A percentile compares a stretch with the other conserved stretches of the same genome.
phyloP scores from a whole-genome alignment of 2,329 filamentous ascomycete genomes.

The Amesomyces nigricolor region DNA sequence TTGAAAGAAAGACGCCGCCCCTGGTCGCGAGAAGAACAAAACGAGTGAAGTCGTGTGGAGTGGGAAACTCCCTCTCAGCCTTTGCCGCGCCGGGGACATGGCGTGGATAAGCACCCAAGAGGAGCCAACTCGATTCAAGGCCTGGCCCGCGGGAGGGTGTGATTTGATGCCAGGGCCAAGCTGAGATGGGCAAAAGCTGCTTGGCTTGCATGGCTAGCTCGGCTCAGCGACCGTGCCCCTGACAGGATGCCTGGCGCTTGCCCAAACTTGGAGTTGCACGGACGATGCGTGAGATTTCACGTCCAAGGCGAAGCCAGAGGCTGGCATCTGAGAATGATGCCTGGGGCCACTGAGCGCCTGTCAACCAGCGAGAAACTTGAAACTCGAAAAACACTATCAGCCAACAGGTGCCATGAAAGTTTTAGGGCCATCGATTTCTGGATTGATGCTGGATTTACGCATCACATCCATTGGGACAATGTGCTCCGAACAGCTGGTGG shows the following conservation, averaged over 20 bases:
- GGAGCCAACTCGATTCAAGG: not conserved
- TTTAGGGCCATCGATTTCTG: too few relatives aligned
- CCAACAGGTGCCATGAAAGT: too few relatives aligned
- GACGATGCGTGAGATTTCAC: not conserved
- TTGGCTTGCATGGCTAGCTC: conserved; percentile 8
- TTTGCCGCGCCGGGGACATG: not conserved
- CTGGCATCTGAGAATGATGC: too few relatives aligned
- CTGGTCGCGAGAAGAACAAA: not conserved
- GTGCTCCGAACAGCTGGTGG: too few relatives aligned
- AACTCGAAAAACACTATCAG: not conserved
- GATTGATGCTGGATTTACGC: too few relatives aligned
- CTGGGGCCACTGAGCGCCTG: too few relatives aligned
- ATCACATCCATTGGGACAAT: too few relatives aligned
- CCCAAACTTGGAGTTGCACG: conserved; percentile 6
- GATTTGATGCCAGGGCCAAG: not conserved
- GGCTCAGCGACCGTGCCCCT: not conserved
- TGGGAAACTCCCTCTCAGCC: not conserved
- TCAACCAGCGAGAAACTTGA: not conserved
- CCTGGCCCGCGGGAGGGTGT: conserved; percentile 2
- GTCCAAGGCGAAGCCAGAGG: not conserved
- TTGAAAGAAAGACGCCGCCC: not conserved
- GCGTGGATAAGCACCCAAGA: not conserved
- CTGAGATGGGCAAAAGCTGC: conserved; percentile 2
- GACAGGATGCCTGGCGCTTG: conserved; percentile 6
- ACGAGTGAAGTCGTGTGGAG: not conserved